phyloP scores from a whole-genome alignment of 1,139 yeast species.

The Taphrina flavorubra region DNA sequence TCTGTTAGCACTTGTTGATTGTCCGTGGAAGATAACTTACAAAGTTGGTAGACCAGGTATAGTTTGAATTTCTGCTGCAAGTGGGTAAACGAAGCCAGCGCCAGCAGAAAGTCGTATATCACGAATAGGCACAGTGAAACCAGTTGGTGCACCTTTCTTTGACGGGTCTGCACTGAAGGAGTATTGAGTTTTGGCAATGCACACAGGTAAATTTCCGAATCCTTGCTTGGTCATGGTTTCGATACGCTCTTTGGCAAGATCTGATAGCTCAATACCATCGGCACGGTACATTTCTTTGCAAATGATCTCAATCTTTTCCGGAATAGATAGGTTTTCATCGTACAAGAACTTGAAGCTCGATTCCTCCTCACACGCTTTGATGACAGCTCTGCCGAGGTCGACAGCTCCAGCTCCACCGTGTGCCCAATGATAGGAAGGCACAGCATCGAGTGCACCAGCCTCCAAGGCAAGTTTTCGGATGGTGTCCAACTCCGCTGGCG shows the following conservation, averaged over 20 bases:
- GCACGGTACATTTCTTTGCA: conserved; percentile 96
- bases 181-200: conserved; percentile 98
- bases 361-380: conserved; percentile 67
- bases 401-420: conserved; percentile 97
- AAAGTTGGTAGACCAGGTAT: conserved; percentile 97
- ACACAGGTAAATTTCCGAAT: conserved; percentile 87
- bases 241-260: conserved; percentile 82
- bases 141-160: conserved; percentile 93
- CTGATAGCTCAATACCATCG: conserved; percentile 80
- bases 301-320: conserved; percentile 79
- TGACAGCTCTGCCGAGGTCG: conserved; percentile 82
- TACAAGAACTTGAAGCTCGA: conserved; percentile 72
- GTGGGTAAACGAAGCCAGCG: conserved; percentile 94
- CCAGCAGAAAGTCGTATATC: conserved; percentile 95
- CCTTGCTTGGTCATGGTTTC: conserved; percentile 88
- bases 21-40: conserved; percentile 3
- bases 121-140: conserved; percentile 91
- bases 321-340: conserved; percentile 69
- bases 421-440: conserved; percentile 97
- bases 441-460: conserved; percentile 96
- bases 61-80: conserved; percentile 96
- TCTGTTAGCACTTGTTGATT: not conserved
- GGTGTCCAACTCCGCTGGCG: conserved; percentile 80
- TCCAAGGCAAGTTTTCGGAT: conserved; percentile 81
- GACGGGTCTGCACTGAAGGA: conserved; percentile 93